Evolutionary conservation across 2,329 filamentous ascomycete species (phyloP).

Genomic region (Beauveria rudraprayagi): DNA sequence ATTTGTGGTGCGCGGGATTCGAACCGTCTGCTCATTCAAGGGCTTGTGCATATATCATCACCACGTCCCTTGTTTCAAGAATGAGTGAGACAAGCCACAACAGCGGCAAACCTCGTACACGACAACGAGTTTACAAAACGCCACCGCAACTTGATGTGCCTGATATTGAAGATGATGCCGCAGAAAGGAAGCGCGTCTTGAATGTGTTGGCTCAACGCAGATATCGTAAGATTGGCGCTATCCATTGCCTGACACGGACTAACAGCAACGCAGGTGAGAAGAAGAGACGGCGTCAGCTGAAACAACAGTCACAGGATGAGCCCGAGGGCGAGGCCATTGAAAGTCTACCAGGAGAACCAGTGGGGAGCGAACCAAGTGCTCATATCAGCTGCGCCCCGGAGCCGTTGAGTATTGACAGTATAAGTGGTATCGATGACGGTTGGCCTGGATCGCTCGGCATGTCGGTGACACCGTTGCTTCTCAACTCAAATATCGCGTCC

Average conservation of each 20-base stretch:
- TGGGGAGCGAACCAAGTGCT: neutral
- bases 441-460: slow-evolving; percentile 18
- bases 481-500: neutral
- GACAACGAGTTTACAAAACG: slow-evolving; percentile 34
- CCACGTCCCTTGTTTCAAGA: neutral
- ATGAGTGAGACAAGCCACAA: slow-evolving; percentile 1
- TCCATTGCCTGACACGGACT: neutral
- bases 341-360: neutral
- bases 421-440: slow-evolving; percentile 13
- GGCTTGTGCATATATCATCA: neutral
- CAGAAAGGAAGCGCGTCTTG: slow-evolving; percentile 44
- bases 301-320: slow-evolving; percentile 12
- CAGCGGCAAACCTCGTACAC: slow-evolving; percentile 21
- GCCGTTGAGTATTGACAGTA: neutral
- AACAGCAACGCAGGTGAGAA: slow-evolving; percentile 21
- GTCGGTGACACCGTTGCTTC: slow-evolving; percentile 15
- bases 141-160: slow-evolving; percentile 35
- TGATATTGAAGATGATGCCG: slow-evolving; percentile 40
- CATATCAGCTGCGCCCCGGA: neutral
- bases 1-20: no score
- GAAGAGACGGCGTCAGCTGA: slow-evolving; percentile 24
- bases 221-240: slow-evolving; percentile 32
- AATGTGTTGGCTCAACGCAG: slow-evolving; percentile 47
- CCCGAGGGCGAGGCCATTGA: neutral
- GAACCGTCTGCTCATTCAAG: neutral